Percentiles rank a stretch among this genome's conserved stretches.
Evolutionary conservation across 2,329 filamentous ascomycete genomes (phyloP).

Genomic region (Hymenoscyphus occultus): DNA sequence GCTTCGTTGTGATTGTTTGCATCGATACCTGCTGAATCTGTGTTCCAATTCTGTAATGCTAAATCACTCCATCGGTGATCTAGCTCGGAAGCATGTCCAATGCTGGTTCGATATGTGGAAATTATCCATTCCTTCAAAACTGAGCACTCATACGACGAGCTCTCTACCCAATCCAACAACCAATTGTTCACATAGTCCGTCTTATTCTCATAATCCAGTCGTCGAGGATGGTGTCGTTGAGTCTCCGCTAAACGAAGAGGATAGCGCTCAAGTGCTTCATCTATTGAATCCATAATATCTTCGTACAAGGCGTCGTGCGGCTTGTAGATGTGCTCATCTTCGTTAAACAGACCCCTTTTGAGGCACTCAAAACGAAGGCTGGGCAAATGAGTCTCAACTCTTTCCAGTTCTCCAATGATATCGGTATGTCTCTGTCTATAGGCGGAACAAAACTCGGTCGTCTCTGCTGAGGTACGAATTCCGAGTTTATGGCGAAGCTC

Average conservation of each 20-base stretch:
- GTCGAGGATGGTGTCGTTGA: slow-evolving; percentile 1
- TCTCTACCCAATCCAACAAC: slow-evolving; percentile 25
- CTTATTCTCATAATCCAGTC: slow-evolving; percentile 20
- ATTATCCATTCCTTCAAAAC: slow-evolving; percentile 21
- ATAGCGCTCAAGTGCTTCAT: slow-evolving; percentile 24
- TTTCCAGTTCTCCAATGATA: slow-evolving; percentile 19
- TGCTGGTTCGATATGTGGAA: slow-evolving; percentile 13
- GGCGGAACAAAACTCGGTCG: slow-evolving; percentile 19
- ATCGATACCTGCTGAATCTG: slow-evolving; percentile 18
- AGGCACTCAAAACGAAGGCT: slow-evolving; percentile 24
- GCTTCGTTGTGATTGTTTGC: slow-evolving; percentile 17
- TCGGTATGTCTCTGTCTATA: slow-evolving; percentile 22
- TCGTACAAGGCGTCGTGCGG: slow-evolving; percentile 24
- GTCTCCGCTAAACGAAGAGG: slow-evolving; percentile 22
- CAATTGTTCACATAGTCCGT: slow-evolving; percentile 27
- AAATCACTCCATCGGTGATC: slow-evolving; percentile 23
- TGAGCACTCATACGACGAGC: slow-evolving; percentile 22
- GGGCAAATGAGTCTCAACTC: slow-evolving; percentile 21
- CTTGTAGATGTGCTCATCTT: slow-evolving; percentile 25
- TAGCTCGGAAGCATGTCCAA: slow-evolving; percentile 11
- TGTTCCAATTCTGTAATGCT: slow-evolving; percentile 23
- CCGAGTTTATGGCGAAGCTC: slow-evolving; percentile 21
- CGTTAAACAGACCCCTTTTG: slow-evolving; percentile 21
- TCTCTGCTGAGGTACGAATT: slow-evolving; percentile 17
- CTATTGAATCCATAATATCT: slow-evolving; percentile 25